A percentile compares a stretch with the other conserved stretches of the same genome.
These are phyloP conservation scores for Aureobasidium sp. DNA, from an alignment of 2,329 filamentous ascomycete genomes.

Conservation along the genomic window DNA sequence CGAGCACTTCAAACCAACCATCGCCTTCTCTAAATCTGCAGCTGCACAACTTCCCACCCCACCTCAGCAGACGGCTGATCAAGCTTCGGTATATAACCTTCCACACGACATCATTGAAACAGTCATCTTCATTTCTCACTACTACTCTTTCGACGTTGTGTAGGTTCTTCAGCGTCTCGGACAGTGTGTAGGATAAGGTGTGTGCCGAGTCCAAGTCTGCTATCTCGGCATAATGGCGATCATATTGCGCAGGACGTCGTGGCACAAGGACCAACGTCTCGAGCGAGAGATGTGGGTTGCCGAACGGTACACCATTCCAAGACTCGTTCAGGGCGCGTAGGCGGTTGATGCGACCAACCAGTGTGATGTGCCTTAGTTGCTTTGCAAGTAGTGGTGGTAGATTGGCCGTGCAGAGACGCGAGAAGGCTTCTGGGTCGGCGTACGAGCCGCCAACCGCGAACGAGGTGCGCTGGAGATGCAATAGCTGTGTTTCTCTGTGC, in stretches of 20 bases:
- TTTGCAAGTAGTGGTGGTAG: constrained; percentile 19
- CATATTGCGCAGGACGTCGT: constrained; percentile 24
- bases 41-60: constrained; percentile 24
- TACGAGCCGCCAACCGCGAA: constrained; percentile 24
- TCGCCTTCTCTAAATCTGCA: not conserved
- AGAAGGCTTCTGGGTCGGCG: constrained; percentile 25
- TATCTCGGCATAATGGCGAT: constrained; percentile 23
- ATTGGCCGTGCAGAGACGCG: constrained; percentile 20
- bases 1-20: constrained; percentile 3
- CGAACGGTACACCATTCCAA: constrained; percentile 30
- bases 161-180: constrained; percentile 20
- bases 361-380: constrained; percentile 26
- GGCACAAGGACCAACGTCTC: constrained; percentile 28
- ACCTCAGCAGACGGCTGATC: constrained; percentile 29
- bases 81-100: constrained; percentile 28
- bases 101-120: constrained; percentile 30
- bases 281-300: constrained; percentile 24
- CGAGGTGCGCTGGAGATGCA: constrained; percentile 25
- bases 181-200: constrained; percentile 19
- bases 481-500: constrained; percentile 19
- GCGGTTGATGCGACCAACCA: constrained; percentile 26
- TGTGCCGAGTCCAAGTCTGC: constrained; percentile 30
- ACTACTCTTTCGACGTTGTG: constrained; percentile 24
- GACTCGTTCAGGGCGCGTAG: constrained; percentile 30
- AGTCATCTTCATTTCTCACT: constrained; percentile 26